Conservation (phyloP, 768 basidiomycete species). For the Boletus rubescentipes region DNA sequence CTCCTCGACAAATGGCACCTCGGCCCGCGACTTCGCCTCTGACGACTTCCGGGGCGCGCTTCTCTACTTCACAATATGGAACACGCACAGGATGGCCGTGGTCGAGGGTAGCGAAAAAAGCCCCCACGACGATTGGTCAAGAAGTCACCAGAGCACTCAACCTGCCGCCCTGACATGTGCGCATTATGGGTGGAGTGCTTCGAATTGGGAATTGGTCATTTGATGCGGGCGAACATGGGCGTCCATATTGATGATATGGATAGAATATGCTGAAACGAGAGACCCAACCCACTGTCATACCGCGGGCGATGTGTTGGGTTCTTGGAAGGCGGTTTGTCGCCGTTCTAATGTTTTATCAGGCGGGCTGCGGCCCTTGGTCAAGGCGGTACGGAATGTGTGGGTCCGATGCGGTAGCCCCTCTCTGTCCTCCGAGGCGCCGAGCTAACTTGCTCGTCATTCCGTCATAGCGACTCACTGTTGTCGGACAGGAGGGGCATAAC, state of each 20-base stretch:
- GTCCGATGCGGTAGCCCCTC: constrained; percentile 14
- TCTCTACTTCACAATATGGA: constrained; percentile 23
- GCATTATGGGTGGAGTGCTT: constrained; percentile 21
- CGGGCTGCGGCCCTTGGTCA: constrained; percentile 25
- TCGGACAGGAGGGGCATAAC: constrained; percentile 3
- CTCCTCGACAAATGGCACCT: constrained; percentile 14
- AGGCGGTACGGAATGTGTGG: constrained; percentile 14
- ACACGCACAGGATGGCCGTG: constrained; percentile 31
- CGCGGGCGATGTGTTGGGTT: constrained; percentile 17
- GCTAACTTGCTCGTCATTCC: neutral
- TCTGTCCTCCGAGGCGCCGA: constrained; percentile 13
- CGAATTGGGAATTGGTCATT: constrained; percentile 31
- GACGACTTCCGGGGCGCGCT: constrained; percentile 19
- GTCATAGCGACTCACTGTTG: neutral
- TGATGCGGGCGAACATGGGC: constrained; percentile 19
- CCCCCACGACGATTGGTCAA: constrained; percentile 20
- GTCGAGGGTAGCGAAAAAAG: constrained; percentile 24
- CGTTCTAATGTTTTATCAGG: constrained; percentile 17
- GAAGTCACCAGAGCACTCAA: constrained; percentile 8
- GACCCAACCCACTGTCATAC: constrained; percentile 20
- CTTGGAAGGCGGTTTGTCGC: constrained; percentile 12
- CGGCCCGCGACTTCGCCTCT: constrained; percentile 10
- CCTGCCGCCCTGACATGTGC: constrained; percentile 13
- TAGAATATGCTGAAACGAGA: constrained; percentile 3
- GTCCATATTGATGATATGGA: constrained; percentile 18